Conservation (phyloP, 345 rosid genomes). For the Populus ilicifolia region DNA sequence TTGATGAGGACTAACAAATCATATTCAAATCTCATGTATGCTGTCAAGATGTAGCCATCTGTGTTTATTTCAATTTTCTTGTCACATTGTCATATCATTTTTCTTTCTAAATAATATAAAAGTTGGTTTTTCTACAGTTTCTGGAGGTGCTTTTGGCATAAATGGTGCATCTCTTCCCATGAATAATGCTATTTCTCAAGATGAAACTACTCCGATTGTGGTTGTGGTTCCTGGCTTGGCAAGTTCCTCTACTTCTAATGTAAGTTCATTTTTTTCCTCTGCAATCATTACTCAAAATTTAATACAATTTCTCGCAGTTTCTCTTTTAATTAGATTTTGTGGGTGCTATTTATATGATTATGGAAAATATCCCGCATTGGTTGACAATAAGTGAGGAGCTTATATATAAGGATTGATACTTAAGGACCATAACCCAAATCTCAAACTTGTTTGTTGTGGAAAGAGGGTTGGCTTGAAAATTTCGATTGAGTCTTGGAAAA, state of each 20-base stretch:
- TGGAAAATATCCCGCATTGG: too few relatives aligned
- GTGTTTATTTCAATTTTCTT: conserved; percentile 1
- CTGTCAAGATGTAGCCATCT: neutral
- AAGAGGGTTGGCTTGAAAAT: neutral
- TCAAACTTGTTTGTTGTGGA: neutral
- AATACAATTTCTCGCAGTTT: neutral
- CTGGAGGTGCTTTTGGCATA: conserved; percentile 19
- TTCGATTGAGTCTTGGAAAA: neutral
- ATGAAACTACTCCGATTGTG: conserved; percentile 52
- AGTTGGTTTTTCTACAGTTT: conserved; percentile 25
- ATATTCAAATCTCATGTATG: neutral
- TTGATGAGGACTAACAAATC: neutral
- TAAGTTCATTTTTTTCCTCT: conserved; percentile 26
- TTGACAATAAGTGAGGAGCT: neutral
- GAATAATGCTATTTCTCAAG: conserved; percentile 32
- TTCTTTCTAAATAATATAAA: conserved; percentile 1
- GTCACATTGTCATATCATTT: neutral
- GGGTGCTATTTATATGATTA: neutral
- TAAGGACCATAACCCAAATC: neutral
- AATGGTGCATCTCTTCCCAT: too few relatives aligned
- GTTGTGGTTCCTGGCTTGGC: conserved; percentile 68
- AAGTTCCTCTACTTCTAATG: conserved; percentile 64
- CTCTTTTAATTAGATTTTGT: neutral
- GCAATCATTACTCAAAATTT: neutral
- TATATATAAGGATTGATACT: neutral